These are phyloP conservation scores for Bruguiera parviflora DNA, from an alignment of 345 rosid species.

Conservation along the genomic window DNA sequence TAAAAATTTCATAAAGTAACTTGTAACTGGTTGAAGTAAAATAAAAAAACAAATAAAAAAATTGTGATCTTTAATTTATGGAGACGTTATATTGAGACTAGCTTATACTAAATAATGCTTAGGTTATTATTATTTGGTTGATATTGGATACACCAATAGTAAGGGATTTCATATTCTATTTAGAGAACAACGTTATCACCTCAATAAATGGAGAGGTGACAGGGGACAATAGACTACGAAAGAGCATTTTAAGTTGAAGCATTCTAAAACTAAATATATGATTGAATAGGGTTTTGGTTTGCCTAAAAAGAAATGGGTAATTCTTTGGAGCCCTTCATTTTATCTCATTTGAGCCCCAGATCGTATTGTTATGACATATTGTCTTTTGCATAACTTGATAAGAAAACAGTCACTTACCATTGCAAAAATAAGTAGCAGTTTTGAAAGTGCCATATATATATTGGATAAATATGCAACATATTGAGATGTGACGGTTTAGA, in stretches of 20 bases:
- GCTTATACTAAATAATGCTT: neutral
- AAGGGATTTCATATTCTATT: constrained; percentile 4
- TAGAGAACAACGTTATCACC: constrained; percentile 4
- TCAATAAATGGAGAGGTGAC: neutral
- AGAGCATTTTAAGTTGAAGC: neutral
- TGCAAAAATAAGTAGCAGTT: too few relatives aligned
- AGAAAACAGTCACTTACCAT: neutral
- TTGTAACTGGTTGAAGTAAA: too few relatives aligned
- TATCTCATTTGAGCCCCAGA: neutral
- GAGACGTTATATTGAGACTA: too few relatives aligned
- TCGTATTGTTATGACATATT: neutral
- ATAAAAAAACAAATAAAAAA: too few relatives aligned
- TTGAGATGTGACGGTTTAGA: too few relatives aligned
- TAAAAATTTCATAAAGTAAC: neutral
- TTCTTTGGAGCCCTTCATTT: neutral
- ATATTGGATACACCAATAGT: constrained; percentile 1
- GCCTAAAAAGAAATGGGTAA: neutral
- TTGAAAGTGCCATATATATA: too few relatives aligned
- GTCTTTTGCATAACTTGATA: neutral
- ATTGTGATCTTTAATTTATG: too few relatives aligned
- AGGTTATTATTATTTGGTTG: constrained; percentile 1
- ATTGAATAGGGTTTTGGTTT: neutral
- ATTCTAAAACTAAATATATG: neutral
- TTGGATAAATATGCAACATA: too few relatives aligned
- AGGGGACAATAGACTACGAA: neutral